A percentile compares a stretch with the other conserved stretches of the same genome.
phyloP scores from a whole-genome alignment of 495 filamentous ascomycete genomes.

The Durotheca rogersii region DNA sequence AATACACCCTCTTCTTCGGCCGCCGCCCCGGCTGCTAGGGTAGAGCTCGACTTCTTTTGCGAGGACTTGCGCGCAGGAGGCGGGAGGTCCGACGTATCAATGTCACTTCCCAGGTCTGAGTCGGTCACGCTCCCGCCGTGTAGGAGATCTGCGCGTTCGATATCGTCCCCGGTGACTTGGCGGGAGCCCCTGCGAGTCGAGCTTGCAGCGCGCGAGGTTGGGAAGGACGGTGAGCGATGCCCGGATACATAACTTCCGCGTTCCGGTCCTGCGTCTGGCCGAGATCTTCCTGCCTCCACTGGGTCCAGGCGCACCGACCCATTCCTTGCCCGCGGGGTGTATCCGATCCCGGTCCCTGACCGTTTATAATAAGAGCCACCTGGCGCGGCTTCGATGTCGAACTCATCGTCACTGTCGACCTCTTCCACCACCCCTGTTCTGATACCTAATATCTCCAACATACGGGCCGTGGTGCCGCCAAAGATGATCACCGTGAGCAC shows the following conservation, averaged over 20 bases:
- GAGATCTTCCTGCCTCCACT: slow-evolving; percentile 30
- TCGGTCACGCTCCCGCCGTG: slow-evolving; percentile 59
- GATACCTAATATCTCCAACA: slow-evolving; percentile 95
- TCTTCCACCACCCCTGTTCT: slow-evolving; percentile 95
- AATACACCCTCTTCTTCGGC: slow-evolving; percentile 37
- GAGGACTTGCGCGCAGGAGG: slow-evolving; percentile 47
- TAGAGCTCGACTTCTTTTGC: slow-evolving; percentile 55
- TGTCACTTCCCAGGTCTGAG: slow-evolving; percentile 62
- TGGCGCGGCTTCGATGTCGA: slow-evolving; percentile 86
- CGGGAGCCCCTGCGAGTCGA: slow-evolving; percentile 51
- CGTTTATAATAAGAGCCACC: slow-evolving; percentile 74
- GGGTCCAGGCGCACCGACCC: slow-evolving; percentile 37
- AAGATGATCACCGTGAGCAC: slow-evolving; percentile 98
- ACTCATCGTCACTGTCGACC: slow-evolving; percentile 95
- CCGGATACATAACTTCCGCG: slow-evolving; percentile 56
- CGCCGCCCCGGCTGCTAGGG: slow-evolving; percentile 42
- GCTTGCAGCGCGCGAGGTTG: slow-evolving; percentile 42
- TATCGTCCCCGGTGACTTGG: slow-evolving; percentile 40
- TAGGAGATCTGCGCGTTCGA: slow-evolving; percentile 68
- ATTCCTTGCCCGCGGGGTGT: slow-evolving; percentile 61
- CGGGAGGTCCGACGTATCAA: slow-evolving; percentile 63
- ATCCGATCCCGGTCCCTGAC: slow-evolving; percentile 67
- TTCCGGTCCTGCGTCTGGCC: slow-evolving; percentile 41
- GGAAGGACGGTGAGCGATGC: slow-evolving; percentile 48
- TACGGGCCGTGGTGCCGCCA: slow-evolving; percentile 95